A percentile compares a stretch with the other conserved stretches of the same genome.
phyloP scores from a whole-genome alignment of 306 rosid genomes.

The Prunus mume region DNA sequence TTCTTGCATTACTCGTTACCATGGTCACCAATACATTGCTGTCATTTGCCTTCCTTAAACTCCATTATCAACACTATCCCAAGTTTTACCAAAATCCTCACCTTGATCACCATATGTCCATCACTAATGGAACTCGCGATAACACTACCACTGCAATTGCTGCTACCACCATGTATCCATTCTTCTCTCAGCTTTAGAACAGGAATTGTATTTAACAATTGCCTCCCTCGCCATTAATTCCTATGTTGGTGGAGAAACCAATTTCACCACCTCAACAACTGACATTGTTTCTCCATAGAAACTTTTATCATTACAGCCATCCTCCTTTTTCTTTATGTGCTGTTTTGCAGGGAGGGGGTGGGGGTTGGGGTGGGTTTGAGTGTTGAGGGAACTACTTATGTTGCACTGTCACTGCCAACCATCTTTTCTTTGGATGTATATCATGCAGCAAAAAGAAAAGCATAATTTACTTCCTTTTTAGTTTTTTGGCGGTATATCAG shows the following conservation, averaged over 20 bases:
- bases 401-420: not conserved
- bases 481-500: slow-evolving; percentile 6
- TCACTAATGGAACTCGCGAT: not conserved
- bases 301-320: not conserved
- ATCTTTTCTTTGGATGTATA: not conserved
- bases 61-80: not conserved
- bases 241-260: not conserved
- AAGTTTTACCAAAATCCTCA: slow-evolving; percentile 5
- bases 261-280: not conserved
- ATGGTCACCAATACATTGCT: not conserved
- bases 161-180: not conserved
- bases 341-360: too few relatives aligned
- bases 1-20: not conserved
- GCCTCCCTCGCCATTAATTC: not conserved
- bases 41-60: not conserved
- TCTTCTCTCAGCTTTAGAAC: not conserved
- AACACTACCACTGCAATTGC: not conserved
- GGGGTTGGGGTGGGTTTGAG: not conserved
- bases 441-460: not conserved
- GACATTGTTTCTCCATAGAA: not conserved
- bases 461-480: not conserved
- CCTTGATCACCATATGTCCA: not conserved
- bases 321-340: too few relatives aligned
- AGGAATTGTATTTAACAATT: too few relatives aligned
- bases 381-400: not conserved